Conservation (phyloP, 2,329 filamentous ascomycete genomes). For the Exserohilum turcica region DNA sequence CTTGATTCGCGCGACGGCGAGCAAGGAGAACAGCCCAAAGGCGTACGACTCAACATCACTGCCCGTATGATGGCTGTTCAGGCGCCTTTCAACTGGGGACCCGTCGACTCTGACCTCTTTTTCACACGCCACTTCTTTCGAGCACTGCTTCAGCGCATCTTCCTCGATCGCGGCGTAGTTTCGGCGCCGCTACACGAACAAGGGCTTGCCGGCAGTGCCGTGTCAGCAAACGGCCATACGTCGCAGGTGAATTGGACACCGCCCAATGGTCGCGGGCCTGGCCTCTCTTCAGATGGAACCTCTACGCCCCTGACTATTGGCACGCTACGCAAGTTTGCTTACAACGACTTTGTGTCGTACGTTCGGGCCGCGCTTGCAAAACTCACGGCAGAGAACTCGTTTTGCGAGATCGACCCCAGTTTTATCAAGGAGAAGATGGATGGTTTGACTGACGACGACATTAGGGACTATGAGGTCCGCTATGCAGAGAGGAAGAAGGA, state of each 20-base stretch:
- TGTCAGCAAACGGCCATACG: conserved; percentile 40
- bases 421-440: conserved; percentile 70
- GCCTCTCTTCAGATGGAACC: conserved; percentile 53
- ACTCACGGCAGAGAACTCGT: conserved; percentile 53
- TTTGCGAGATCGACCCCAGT: conserved; percentile 42
- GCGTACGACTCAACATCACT: conserved; percentile 89
- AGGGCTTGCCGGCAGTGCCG: conserved; percentile 47
- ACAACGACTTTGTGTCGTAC: conserved; percentile 75
- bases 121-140: conserved; percentile 94
- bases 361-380: conserved; percentile 81
- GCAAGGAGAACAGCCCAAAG: conserved; percentile 43
- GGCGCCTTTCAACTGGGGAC: conserved; percentile 90
- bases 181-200: conserved; percentile 54
- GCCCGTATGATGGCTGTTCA: conserved; percentile 98
- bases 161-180: conserved; percentile 82
- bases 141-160: conserved; percentile 87
- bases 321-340: conserved; percentile 78
- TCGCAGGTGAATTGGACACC: conserved; percentile 44
- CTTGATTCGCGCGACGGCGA: conserved; percentile 17
- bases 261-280: conserved; percentile 55
- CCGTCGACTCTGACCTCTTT: conserved; percentile 79
- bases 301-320: conserved; percentile 87
- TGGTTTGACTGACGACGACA: conserved; percentile 73
- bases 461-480: conserved; percentile 69
- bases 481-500: conserved; percentile 76